A percentile compares a stretch with the other conserved stretches of the same genome.
phyloP scores from a whole-genome alignment of 495 filamentous ascomycete genomes.

The Echria macrotheca region DNA sequence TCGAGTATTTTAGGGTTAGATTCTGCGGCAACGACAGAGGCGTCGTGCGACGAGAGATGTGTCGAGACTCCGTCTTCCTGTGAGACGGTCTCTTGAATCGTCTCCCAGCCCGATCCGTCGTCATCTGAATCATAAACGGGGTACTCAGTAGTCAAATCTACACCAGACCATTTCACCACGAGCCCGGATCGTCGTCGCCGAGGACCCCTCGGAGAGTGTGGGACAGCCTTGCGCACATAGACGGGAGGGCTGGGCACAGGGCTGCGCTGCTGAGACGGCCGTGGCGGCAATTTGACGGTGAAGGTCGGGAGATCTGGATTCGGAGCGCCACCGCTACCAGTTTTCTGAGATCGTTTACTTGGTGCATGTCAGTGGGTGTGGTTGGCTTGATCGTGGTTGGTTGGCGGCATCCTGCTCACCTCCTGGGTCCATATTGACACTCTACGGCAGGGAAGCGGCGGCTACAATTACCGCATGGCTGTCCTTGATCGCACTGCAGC shows the following conservation, averaged over 20 bases:
- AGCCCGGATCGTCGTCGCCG: neutral
- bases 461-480: conserved; percentile 16
- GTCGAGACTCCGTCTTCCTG: neutral
- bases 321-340: neutral
- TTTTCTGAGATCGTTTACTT: neutral
- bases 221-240: conserved; percentile 5
- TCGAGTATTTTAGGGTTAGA: neutral
- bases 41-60: no score
- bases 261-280: neutral
- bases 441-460: conserved; percentile 10
- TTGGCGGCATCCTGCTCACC: conserved; percentile 1
- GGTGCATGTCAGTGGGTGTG: neutral
- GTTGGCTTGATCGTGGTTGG: neutral
- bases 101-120: conserved; percentile 9
- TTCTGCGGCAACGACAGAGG: no score
- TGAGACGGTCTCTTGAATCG: neutral
- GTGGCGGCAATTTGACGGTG: conserved; percentile 1
- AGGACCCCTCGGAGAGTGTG: neutral
- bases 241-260: neutral
- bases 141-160: conserved; percentile 8
- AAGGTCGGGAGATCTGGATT: conserved; percentile 10
- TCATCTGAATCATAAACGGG: conserved; percentile 6
- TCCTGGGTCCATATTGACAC: conserved; percentile 13
- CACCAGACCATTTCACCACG: conserved; percentile 7
- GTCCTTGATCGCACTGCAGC: conserved; percentile 15